Conservation (phyloP, 2,329 filamentous ascomycete genomes). For the Aspergillus proliferans region DNA sequence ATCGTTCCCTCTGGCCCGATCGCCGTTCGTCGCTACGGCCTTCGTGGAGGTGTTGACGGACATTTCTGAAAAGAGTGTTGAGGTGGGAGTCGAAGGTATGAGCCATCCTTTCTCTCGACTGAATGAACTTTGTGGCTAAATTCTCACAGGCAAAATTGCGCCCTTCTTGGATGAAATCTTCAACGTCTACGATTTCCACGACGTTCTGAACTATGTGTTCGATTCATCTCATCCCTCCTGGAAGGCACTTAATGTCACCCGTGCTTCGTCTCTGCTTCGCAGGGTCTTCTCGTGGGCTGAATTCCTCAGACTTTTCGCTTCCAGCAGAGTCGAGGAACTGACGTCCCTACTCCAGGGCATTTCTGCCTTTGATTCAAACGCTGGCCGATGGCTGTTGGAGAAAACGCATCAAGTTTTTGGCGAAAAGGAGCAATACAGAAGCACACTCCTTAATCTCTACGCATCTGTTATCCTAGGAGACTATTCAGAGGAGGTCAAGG, state of each 20-base stretch:
- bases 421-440: slow-evolving; percentile 15
- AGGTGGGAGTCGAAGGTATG: slow-evolving; percentile 26
- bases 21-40: slow-evolving; percentile 29
- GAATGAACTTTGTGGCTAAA: slow-evolving; percentile 4
- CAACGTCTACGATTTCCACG: slow-evolving; percentile 21
- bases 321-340: slow-evolving; percentile 12
- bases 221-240: slow-evolving; percentile 20
- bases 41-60: slow-evolving; percentile 35
- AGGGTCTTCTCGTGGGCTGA: slow-evolving; percentile 29
- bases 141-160: slow-evolving; percentile 11
- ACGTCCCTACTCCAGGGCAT: slow-evolving; percentile 18
- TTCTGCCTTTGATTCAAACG: slow-evolving; percentile 27
- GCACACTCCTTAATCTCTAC: slow-evolving; percentile 24
- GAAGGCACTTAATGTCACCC: slow-evolving; percentile 22
- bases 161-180: slow-evolving; percentile 18
- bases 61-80: slow-evolving; percentile 26
- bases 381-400: slow-evolving; percentile 30
- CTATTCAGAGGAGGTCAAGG: slow-evolving; percentile 22
- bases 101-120: background rate
- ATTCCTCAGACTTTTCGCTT: slow-evolving; percentile 19
- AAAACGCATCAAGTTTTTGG: slow-evolving; percentile 22
- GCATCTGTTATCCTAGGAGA: slow-evolving; percentile 21
- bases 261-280: slow-evolving; percentile 30
- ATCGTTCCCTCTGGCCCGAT: slow-evolving; percentile 23
- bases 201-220: slow-evolving; percentile 20